Percentiles rank a stretch among this genome's conserved stretches.
Conservation (phyloP, 306 rosid genomes). For the Glycine tomentella region DNA sequence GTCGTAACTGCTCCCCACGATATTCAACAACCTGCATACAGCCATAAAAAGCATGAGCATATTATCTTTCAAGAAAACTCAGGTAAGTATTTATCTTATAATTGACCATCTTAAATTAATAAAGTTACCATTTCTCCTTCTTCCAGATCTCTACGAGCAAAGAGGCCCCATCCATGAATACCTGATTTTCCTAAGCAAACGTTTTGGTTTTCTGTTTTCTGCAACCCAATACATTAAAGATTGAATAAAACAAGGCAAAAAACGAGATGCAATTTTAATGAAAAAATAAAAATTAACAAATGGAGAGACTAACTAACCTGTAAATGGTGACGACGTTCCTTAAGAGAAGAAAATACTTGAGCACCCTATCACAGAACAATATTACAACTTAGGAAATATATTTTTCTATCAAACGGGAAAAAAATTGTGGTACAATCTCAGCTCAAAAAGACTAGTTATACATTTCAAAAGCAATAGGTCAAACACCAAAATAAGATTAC, state of each 20-base stretch:
- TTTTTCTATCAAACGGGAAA: not conserved
- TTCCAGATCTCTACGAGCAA: conserved; percentile 84
- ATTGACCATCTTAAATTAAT: conserved; percentile 31
- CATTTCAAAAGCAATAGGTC: conserved; percentile 36
- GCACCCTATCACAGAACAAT: conserved; percentile 65
- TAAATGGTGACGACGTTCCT: conserved; percentile 75
- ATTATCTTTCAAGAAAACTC: conserved; percentile 27
- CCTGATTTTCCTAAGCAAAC: conserved; percentile 92
- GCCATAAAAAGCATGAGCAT: conserved; percentile 17
- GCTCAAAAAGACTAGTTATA: conserved; percentile 17
- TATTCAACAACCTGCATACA: conserved; percentile 81
- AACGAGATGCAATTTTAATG: conserved; percentile 20
- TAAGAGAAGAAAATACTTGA: conserved; percentile 68
- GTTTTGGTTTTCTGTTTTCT: conserved; percentile 77
- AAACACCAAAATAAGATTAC: conserved; percentile 56
- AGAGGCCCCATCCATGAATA: conserved; percentile 98
- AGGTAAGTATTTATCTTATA: not conserved
- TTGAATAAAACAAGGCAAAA: not conserved
- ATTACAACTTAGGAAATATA: conserved; percentile 25
- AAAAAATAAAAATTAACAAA: not conserved
- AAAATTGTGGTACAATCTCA: not conserved
- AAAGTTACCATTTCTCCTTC: conserved; percentile 92
- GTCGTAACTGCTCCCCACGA: conserved; percentile 89
- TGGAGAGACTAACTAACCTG: conserved; percentile 57
- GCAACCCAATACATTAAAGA: conserved; percentile 38